phyloP scores from a whole-genome alignment of 2,329 filamentous ascomycete genomes.

The Zymoseptoria passerinii region DNA sequence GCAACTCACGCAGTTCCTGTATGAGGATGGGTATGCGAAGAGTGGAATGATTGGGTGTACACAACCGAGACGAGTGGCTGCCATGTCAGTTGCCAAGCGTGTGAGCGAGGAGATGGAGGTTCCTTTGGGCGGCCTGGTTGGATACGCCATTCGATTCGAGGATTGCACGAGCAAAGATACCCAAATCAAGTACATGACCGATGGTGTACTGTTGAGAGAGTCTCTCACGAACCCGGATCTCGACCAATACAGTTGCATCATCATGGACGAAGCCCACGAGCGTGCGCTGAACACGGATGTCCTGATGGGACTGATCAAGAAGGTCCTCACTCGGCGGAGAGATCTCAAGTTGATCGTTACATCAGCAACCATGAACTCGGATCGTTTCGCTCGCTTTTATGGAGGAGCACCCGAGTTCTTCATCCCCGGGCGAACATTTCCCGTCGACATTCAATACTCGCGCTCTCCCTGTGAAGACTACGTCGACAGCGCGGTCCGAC shows the following conservation, averaged over 20 bases:
- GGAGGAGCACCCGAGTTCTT: constrained; percentile 93
- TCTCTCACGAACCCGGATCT: constrained; percentile 87
- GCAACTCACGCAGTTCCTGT: constrained; percentile 89
- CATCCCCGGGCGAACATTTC: constrained; percentile 92
- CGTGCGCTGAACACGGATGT: constrained; percentile 94
- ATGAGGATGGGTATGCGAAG: constrained; percentile 89
- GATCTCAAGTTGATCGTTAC: constrained; percentile 96
- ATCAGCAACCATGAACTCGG: constrained; percentile 96
- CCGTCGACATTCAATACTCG: constrained; percentile 93
- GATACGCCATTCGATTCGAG: constrained; percentile 96
- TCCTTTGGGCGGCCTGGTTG: constrained; percentile 74
- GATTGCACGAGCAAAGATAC: constrained; percentile 96
- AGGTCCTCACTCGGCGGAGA: constrained; percentile 78
- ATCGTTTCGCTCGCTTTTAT: constrained; percentile 92
- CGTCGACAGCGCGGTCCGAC: constrained; percentile 92
- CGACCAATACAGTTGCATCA: constrained; percentile 94
- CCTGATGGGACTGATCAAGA: constrained; percentile 94
- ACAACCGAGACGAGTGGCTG: constrained; percentile 89
- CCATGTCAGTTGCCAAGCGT: constrained; percentile 98
- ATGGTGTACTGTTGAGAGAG: constrained; percentile 87
- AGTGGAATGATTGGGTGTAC: constrained; percentile 91
- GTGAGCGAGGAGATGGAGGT: constrained; percentile 98
- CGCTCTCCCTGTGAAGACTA: constrained; percentile 95
- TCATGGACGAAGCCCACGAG: constrained; percentile 99
- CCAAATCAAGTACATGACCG: constrained; percentile 98